Evolutionary conservation across 306 rosid genomes (phyloP).

Genomic region (Gastrolobium villosum): DNA sequence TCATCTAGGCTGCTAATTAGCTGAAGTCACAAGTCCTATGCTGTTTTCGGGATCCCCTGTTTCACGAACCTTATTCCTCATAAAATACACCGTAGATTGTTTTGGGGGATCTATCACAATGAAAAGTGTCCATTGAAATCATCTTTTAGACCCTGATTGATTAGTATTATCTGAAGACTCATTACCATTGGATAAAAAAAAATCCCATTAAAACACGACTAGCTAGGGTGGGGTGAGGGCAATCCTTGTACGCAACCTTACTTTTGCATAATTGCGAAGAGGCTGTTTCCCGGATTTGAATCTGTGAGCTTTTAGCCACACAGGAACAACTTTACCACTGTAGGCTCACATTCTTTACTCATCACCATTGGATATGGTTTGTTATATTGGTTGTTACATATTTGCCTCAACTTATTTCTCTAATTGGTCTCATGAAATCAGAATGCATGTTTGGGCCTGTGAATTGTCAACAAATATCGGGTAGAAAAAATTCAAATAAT

Average conservation of each 20-base stretch:
- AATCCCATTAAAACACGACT: too few relatives aligned
- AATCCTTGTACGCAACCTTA: too few relatives aligned
- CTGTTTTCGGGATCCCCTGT: background rate
- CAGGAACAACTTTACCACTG: too few relatives aligned
- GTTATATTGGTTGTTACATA: background rate
- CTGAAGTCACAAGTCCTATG: background rate
- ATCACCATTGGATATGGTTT: background rate
- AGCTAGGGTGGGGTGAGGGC: too few relatives aligned
- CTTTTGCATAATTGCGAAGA: too few relatives aligned
- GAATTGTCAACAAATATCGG: background rate
- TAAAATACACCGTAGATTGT: background rate
- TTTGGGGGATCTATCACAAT: too few relatives aligned
- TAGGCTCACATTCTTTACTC: background rate
- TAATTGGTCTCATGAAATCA: background rate
- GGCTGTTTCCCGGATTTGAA: too few relatives aligned
- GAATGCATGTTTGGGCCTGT: background rate
- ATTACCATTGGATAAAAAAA: too few relatives aligned
- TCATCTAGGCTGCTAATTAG: background rate
- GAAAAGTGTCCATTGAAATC: too few relatives aligned
- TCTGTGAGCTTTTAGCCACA: too few relatives aligned
- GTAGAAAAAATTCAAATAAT: background rate
- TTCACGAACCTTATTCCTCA: background rate
- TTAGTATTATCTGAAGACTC: too few relatives aligned
- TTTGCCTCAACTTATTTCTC: background rate
- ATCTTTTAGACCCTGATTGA: too few relatives aligned